Percentiles rank a stretch among this genome's conserved stretches.
Evolutionary conservation across 164 flowering plant genomes (phyloP).

Genomic region (Paratinospora sagittata): DNA sequence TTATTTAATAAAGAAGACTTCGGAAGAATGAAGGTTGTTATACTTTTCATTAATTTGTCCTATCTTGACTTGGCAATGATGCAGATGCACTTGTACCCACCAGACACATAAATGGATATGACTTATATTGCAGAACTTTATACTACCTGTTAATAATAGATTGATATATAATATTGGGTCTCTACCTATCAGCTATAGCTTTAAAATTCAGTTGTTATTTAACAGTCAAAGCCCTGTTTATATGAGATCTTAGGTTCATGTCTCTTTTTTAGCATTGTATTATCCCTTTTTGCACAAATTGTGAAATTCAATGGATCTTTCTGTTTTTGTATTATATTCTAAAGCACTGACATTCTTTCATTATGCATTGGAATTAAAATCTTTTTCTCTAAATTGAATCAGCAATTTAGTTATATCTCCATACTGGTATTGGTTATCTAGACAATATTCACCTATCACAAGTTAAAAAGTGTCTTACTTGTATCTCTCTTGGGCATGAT

Average conservation of each 20-base stretch:
- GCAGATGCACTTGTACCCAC: background rate
- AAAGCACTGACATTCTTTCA: background rate
- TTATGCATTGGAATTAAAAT: background rate
- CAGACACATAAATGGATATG: too few species aligned
- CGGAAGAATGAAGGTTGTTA: slow-evolving; percentile 71
- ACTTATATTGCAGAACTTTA: too few species aligned
- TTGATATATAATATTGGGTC: background rate
- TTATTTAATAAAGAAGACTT: slow-evolving; percentile 79
- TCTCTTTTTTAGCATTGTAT: too few species aligned
- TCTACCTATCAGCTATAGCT: background rate
- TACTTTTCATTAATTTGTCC: background rate
- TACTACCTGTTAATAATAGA: too few species aligned
- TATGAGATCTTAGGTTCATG: background rate
- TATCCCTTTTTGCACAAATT: background rate
- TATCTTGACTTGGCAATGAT: background rate
- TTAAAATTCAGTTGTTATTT: background rate
- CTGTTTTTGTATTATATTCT: background rate
- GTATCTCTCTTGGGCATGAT: background rate
- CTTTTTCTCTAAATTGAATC: background rate
- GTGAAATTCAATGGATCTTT: background rate
- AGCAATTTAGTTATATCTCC: background rate
- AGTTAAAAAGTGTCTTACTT: background rate
- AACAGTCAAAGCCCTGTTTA: too few species aligned
- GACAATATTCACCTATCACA: background rate
- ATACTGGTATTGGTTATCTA: background rate